A percentile compares a stretch with the other conserved stretches of the same genome.
These are phyloP conservation scores for Chlorociboria aeruginascens DNA, from an alignment of 495 filamentous ascomycete genomes.

Conservation along the genomic window DNA sequence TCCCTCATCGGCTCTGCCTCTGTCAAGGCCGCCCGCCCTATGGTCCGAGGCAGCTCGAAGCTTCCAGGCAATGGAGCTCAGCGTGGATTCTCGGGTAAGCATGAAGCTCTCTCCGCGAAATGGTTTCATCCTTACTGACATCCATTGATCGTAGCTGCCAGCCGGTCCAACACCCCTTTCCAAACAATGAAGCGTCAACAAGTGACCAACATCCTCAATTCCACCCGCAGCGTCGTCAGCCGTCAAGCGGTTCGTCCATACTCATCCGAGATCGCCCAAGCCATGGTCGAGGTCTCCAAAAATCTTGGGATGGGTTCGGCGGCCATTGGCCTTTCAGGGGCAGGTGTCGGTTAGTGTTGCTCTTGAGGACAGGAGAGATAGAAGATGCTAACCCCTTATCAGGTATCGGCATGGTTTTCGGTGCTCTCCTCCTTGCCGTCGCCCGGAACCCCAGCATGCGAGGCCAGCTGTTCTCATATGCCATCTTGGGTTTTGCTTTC, in stretches of 20 bases:
- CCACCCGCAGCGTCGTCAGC: conserved; percentile 54
- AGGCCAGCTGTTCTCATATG: conserved; percentile 85
- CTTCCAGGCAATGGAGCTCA: conserved; percentile 44
- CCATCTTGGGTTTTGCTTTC: conserved; percentile 90
- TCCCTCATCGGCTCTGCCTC: conserved; percentile 56
- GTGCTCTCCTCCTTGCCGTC: conserved; percentile 67
- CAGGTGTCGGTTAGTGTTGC: conserved; percentile 48
- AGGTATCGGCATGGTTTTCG: conserved; percentile 83
- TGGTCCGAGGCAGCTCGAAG: conserved; percentile 43
- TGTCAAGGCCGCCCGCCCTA: conserved; percentile 58
- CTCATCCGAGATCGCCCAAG: conserved; percentile 71
- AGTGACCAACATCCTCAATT: conserved; percentile 49
- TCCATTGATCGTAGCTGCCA: conserved; percentile 14
- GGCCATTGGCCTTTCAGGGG: conserved; percentile 81
- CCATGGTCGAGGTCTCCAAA: conserved; percentile 80
- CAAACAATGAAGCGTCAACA: conserved; percentile 59
- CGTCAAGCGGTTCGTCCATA: conserved; percentile 53
- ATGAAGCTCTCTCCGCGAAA: not conserved
- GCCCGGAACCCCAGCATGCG: conserved; percentile 84
- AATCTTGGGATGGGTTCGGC: conserved; percentile 78
- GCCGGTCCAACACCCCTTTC: conserved; percentile 33
- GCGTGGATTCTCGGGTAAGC: conserved; percentile 54
- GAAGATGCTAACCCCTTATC: no score
- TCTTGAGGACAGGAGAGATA: no score
- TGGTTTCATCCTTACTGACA: conserved; percentile 10